Conservation (phyloP, 1,284 basidiomycete species). For the Farysia itapuensis region DNA sequence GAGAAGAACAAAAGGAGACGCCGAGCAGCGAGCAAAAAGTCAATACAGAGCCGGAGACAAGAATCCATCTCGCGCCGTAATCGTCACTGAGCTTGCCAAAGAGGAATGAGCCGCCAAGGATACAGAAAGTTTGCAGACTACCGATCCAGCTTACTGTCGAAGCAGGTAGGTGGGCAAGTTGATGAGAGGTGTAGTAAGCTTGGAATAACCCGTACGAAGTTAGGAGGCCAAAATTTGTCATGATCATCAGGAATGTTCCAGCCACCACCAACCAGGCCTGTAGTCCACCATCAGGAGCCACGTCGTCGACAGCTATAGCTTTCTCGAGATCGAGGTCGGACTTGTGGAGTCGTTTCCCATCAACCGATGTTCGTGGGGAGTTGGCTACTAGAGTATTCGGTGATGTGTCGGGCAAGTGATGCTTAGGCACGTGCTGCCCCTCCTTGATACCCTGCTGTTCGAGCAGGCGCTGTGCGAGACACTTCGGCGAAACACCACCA, state of each 20-base stretch:
- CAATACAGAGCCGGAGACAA: slow-evolving; percentile 15
- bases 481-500: slow-evolving; percentile 18
- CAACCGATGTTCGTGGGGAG: slow-evolving; percentile 19
- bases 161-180: slow-evolving; percentile 14
- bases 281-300: slow-evolving; percentile 26
- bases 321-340: slow-evolving; percentile 1
- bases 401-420: background rate
- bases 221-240: slow-evolving; percentile 41
- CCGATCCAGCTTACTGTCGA: slow-evolving; percentile 34
- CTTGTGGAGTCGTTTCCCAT: slow-evolving; percentile 4
- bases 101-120: slow-evolving; percentile 21
- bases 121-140: slow-evolving; percentile 30
- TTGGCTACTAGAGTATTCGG: slow-evolving; percentile 18
- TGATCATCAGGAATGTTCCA: slow-evolving; percentile 32
- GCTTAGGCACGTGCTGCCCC: background rate
- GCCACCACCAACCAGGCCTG: slow-evolving; percentile 34
- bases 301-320: background rate
- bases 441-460: slow-evolving; percentile 11
- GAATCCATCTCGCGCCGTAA: slow-evolving; percentile 14
- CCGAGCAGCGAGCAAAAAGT: slow-evolving; percentile 29
- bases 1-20: slow-evolving; percentile 19
- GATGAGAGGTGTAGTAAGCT: slow-evolving; percentile 22
- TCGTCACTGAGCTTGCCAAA: slow-evolving; percentile 40
- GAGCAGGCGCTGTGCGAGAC: slow-evolving; percentile 24
- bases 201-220: slow-evolving; percentile 39